Percentiles rank a stretch among this genome's conserved stretches.
These are phyloP conservation scores for Clonostachys rosea DNA, from an alignment of 2,329 filamentous ascomycete species.

Conservation along the genomic window DNA sequence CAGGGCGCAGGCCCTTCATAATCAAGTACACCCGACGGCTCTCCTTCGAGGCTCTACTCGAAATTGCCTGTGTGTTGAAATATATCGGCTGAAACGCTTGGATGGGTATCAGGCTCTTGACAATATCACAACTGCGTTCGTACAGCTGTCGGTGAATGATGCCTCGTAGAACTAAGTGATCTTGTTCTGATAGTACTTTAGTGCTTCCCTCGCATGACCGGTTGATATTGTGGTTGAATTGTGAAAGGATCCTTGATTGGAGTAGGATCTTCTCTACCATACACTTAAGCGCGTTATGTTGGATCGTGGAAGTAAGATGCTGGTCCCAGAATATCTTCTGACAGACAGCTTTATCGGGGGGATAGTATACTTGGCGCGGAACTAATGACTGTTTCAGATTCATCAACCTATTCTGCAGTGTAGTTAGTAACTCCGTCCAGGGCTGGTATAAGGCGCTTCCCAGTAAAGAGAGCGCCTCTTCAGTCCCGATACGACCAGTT, in stretches of 20 bases:
- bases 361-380: constrained; percentile 28
- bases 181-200: neutral
- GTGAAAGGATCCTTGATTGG: constrained; percentile 19
- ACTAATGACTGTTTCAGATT: constrained; percentile 15
- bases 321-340: constrained; percentile 27
- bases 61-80: too few species aligned
- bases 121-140: neutral
- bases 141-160: neutral
- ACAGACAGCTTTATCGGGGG: constrained; percentile 18
- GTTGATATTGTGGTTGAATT: too few species aligned
- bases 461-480: constrained; percentile 50
- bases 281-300: constrained; percentile 27
- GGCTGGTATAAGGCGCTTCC: constrained; percentile 43
- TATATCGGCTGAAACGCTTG: too few species aligned
- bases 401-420: neutral
- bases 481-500: constrained; percentile 53
- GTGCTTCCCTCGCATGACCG: too few species aligned
- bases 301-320: constrained; percentile 20
- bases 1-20: too few species aligned
- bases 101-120: too few species aligned
- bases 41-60: too few species aligned
- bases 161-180: neutral
- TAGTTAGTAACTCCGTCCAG: constrained; percentile 21
- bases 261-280: constrained; percentile 17
- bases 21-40: too few species aligned